A percentile compares a stretch with the other conserved stretches of the same genome.
Conservation (phyloP, 129 eudicot species). For the Arctium lappa region DNA sequence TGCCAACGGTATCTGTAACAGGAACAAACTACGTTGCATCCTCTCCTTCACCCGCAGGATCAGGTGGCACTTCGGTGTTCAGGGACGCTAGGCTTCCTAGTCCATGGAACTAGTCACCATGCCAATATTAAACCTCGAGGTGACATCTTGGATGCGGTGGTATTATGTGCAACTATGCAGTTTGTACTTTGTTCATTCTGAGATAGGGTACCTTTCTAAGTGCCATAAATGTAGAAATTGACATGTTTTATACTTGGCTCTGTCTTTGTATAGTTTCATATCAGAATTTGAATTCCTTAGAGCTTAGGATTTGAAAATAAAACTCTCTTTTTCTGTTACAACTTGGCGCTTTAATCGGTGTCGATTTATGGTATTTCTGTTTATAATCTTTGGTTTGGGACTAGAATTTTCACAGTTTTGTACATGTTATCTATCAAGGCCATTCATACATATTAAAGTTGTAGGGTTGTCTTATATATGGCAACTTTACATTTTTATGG, state of each 20-base stretch:
- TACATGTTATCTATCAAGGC: background rate
- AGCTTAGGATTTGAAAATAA: no score
- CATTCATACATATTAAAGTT: background rate
- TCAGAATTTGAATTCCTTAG: background rate
- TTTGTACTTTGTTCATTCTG: no score
- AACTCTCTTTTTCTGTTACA: no score
- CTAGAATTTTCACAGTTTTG: background rate
- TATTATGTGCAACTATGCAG: no score
- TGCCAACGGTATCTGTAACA: constrained; percentile 26
- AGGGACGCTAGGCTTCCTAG: constrained; percentile 41
- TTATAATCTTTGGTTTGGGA: background rate
- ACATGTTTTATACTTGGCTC: background rate
- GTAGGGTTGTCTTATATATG: background rate
- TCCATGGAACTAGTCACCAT: constrained; percentile 65
- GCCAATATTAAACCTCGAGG: background rate
- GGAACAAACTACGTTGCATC: constrained; percentile 83
- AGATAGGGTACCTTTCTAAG: background rate
- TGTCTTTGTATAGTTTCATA: background rate
- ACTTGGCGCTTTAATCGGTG: background rate
- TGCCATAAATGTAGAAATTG: background rate
- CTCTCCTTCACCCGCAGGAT: constrained; percentile 95
- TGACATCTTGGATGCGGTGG: no score
- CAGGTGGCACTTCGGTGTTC: constrained; percentile 81
- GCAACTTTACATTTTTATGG: background rate
- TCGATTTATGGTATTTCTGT: background rate